Evolutionary conservation across 345 rosid species (phyloP).

Genomic region (Iberis pinnata): DNA sequence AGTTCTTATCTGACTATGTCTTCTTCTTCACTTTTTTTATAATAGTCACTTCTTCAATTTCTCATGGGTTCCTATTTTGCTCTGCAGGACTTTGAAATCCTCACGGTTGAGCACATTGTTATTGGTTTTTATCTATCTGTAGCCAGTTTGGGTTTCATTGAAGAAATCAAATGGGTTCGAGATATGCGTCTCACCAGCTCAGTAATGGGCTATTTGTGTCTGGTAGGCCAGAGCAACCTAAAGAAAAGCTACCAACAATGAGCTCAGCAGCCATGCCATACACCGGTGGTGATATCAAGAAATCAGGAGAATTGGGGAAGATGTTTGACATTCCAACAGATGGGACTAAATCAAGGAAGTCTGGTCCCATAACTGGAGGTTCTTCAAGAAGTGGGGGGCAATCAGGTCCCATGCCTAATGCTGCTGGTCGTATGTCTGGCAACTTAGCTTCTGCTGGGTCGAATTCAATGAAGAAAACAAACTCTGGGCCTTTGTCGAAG

Average conservation of each 20-base stretch:
- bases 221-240: conserved; percentile 94
- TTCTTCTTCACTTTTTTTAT: background rate
- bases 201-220: conserved; percentile 97
- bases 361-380: conserved; percentile 76
- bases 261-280: conserved; percentile 92
- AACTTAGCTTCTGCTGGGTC: conserved; percentile 62
- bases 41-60: background rate
- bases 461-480: conserved; percentile 78
- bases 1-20: background rate
- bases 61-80: conserved; percentile 8
- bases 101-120: conserved; percentile 13
- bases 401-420: conserved; percentile 84
- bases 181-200: conserved; percentile 93
- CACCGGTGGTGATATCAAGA: conserved; percentile 95
- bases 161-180: conserved; percentile 68
- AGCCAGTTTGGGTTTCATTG: no score
- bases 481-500: conserved; percentile 87
- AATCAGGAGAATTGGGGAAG: conserved; percentile 93
- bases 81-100: conserved; percentile 3
- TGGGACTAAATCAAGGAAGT: conserved; percentile 91
- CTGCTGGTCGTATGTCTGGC: conserved; percentile 77
- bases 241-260: conserved; percentile 88
- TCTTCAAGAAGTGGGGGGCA: conserved; percentile 81
- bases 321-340: conserved; percentile 92
- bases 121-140: conserved; percentile 11